Percentiles rank a stretch among this genome's conserved stretches.
These are phyloP conservation scores for Urtica urens DNA, from an alignment of 306 rosid genomes.

Conservation along the genomic window DNA sequence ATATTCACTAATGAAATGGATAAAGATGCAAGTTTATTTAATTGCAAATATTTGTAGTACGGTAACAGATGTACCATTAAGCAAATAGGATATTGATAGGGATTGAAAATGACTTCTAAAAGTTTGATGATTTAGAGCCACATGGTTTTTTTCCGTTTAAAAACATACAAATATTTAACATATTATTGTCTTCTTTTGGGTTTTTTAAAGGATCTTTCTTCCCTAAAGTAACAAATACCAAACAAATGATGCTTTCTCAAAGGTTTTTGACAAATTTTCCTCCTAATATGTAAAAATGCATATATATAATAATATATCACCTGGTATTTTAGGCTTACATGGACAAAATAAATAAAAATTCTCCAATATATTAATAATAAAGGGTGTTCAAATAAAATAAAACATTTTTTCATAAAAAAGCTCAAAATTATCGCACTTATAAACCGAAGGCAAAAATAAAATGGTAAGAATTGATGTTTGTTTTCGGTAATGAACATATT, in stretches of 20 bases:
- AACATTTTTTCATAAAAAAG: no score
- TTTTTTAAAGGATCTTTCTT: no score
- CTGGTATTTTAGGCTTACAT: conserved; percentile 3
- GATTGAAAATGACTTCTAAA: neutral
- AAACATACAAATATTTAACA: neutral
- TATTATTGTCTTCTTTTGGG: neutral
- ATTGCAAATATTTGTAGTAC: neutral
- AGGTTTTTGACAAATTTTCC: neutral
- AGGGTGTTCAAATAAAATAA: no score
- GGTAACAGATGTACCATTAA: neutral
- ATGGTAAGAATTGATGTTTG: no score
- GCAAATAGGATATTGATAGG: conserved; percentile 2
- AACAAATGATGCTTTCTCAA: neutral
- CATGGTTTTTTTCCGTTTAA: neutral
- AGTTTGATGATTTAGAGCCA: conserved; percentile 7
- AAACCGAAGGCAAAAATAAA: no score
- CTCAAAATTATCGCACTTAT: no score
- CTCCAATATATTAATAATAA: no score
- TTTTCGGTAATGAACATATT: no score
- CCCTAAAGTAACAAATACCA: neutral
- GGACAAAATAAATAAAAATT: no score
- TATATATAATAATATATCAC: neutral
- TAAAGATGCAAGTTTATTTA: conserved; percentile 1
- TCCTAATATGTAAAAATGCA: neutral
- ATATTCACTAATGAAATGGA: neutral